Conservation (phyloP, 1,284 basidiomycete species). For the Hemileccinum hortonii region DNA sequence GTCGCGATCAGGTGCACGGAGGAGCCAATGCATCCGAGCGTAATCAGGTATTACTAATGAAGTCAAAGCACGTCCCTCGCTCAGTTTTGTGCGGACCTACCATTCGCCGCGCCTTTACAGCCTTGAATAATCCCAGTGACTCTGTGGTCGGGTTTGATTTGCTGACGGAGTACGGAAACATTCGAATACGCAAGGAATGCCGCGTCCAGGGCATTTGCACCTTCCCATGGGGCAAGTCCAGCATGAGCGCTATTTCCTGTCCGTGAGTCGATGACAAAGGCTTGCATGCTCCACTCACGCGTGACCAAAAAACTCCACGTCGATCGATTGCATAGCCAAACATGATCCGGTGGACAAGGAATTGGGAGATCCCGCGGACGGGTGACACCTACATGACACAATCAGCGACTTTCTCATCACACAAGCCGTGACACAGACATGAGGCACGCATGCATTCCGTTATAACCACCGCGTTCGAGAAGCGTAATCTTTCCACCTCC, state of each 20-base stretch:
- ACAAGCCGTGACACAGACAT: conserved; percentile 49
- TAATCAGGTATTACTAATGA: conserved; percentile 76
- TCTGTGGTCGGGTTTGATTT: conserved; percentile 64
- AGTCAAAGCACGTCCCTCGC: neutral
- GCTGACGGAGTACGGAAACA: conserved; percentile 74
- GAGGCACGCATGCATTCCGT: conserved; percentile 74
- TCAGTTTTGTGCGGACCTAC: conserved; percentile 35
- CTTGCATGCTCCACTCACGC: conserved; percentile 42
- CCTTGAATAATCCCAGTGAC: conserved; percentile 67
- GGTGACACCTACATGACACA: conserved; percentile 57
- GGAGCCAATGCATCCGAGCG: conserved; percentile 63
- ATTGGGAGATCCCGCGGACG: conserved; percentile 47
- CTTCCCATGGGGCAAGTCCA: conserved; percentile 77
- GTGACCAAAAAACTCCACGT: conserved; percentile 67
- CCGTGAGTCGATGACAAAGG: neutral
- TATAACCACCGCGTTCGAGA: conserved; percentile 70
- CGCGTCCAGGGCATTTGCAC: conserved; percentile 81
- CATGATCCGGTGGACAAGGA: conserved; percentile 52
- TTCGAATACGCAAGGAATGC: conserved; percentile 77
- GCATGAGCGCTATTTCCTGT: conserved; percentile 63
- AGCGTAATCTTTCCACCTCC: conserved; percentile 78
- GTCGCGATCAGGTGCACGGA: conserved; percentile 60
- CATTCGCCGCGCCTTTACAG: conserved; percentile 62
- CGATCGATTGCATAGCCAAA: conserved; percentile 57
- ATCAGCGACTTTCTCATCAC: conserved; percentile 15